phyloP scores from a whole-genome alignment of 2,329 filamentous ascomycete species.

The Claviceps sp. region DNA sequence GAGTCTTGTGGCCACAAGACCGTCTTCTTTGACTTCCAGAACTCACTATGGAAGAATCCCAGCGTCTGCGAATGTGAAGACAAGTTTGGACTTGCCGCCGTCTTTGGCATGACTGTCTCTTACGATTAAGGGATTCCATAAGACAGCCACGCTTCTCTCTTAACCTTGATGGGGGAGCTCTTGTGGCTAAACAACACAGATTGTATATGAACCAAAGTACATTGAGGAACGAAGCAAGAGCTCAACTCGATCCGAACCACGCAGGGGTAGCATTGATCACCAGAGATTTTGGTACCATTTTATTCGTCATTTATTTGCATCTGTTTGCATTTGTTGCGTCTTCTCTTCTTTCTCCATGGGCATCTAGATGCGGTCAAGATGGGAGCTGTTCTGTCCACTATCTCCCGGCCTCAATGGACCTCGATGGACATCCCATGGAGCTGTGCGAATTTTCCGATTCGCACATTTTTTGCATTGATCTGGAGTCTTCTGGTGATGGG shows the following conservation, averaged over 20 bases:
- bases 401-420: not conserved
- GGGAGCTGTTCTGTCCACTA: not conserved
- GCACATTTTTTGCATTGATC: not conserved
- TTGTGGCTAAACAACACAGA: not conserved
- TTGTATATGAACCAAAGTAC: constrained; percentile 15
- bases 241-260: constrained; percentile 9
- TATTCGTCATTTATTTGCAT: not conserved
- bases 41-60: constrained; percentile 71
- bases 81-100: constrained; percentile 51
- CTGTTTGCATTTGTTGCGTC: not conserved
- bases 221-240: constrained; percentile 3
- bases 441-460: not conserved
- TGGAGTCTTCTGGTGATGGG: constrained; percentile 1
- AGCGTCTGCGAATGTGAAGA: constrained; percentile 64
- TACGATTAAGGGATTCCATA: not conserved
- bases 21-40: constrained; percentile 68
- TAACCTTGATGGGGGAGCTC: not conserved
- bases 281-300: too few relatives aligned
- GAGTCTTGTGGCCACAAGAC: constrained; percentile 50
- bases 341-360: not conserved
- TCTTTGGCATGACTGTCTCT: constrained; percentile 4
- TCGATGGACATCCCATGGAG: not conserved
- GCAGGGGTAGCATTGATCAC: not conserved
- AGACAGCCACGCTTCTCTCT: not conserved
- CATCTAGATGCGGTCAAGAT: too few relatives aligned